phyloP scores from a whole-genome alignment of 1,284 basidiomycete genomes.

The Ceratobasidium sp. region DNA sequence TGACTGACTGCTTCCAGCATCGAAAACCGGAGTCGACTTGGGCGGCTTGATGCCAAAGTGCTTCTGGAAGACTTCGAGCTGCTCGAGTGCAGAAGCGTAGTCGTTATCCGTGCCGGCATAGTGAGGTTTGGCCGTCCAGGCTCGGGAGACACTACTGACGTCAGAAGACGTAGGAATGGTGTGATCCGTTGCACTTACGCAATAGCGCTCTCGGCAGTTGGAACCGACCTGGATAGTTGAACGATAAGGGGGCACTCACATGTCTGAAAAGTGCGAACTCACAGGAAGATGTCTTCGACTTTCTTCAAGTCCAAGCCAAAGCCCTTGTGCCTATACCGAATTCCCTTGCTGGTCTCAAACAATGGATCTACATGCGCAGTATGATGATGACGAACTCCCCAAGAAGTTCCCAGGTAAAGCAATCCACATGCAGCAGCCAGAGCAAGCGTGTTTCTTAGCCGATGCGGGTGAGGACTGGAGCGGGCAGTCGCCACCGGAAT shows the following conservation, averaged over 20 bases:
- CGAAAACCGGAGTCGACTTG: conserved; percentile 64
- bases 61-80: conserved; percentile 71
- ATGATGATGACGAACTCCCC: neutral
- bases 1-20: conserved; percentile 72
- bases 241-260: conserved; percentile 10
- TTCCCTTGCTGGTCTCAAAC: conserved; percentile 4
- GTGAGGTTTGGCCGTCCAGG: conserved; percentile 74
- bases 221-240: conserved; percentile 62
- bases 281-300: conserved; percentile 51
- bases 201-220: conserved; percentile 65
- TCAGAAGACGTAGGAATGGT: neutral
- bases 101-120: conserved; percentile 75
- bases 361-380: conserved; percentile 14
- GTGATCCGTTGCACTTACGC: conserved; percentile 4
- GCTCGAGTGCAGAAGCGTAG: conserved; percentile 69
- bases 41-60: conserved; percentile 65
- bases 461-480: neutral
- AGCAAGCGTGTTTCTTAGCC: conserved; percentile 28
- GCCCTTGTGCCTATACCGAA: conserved; percentile 30
- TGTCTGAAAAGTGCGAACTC: conserved; percentile 43
- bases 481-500: conserved; percentile 17
- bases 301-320: conserved; percentile 46
- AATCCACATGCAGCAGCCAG: conserved; percentile 33
- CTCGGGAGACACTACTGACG: conserved; percentile 61
- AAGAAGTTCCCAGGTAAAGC: conserved; percentile 29